Evolutionary conservation across 495 filamentous ascomycete species (phyloP).

Genomic region (Poronia punctata): DNA sequence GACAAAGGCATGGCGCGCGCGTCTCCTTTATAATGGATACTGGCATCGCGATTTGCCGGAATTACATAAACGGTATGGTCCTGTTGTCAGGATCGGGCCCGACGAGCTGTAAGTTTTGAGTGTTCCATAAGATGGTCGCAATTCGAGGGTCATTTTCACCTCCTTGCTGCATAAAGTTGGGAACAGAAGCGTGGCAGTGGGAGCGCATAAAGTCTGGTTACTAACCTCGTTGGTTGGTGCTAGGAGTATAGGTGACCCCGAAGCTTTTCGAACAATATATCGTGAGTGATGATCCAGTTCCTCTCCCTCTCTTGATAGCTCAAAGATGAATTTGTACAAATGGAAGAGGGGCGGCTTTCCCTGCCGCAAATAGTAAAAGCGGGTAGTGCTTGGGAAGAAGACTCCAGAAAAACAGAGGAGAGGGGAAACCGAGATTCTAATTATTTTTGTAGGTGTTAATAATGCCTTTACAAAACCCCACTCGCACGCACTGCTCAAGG

Average conservation of each 20-base stretch:
- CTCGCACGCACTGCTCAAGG: constrained; percentile 2
- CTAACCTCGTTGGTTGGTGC: no score
- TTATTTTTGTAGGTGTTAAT: not conserved
- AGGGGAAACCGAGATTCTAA: no score
- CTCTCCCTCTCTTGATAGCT: not conserved
- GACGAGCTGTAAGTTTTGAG: constrained; percentile 7
- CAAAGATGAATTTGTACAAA: no score
- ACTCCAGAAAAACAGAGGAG: no score
- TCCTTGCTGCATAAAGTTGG: no score
- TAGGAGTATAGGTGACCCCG: constrained; percentile 4
- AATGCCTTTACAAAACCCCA: constrained; percentile 5
- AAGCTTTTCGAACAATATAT: constrained; percentile 3
- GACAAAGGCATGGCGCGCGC: constrained; percentile 5
- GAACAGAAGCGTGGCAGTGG: no score
- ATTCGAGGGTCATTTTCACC: no score
- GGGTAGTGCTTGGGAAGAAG: no score
- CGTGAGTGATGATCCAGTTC: not conserved
- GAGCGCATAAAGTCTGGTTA: no score
- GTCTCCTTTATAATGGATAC: constrained; percentile 1
- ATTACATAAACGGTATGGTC: constrained; percentile 1
- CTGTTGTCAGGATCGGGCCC: constrained; percentile 7
- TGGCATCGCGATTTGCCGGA: constrained; percentile 1
- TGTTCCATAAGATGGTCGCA: no score
- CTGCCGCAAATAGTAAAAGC: no score
- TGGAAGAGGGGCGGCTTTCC: no score